Evolutionary conservation across 441 rosid genomes (phyloP), one percentile per base, ranked within the genome.

Genomic region (Croton setiger): DNA sequence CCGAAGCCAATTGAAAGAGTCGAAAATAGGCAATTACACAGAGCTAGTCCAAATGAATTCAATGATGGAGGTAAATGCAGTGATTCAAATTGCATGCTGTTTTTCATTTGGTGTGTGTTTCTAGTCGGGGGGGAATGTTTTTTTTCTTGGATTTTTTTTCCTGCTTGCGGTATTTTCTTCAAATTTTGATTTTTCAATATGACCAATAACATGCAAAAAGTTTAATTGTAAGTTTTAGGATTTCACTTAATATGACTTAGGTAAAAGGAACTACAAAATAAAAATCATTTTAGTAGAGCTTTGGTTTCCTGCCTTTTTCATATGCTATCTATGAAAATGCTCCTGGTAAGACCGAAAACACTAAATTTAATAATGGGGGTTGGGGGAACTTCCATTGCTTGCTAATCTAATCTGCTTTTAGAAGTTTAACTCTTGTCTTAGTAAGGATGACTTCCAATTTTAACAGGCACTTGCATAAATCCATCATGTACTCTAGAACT

Each of bases 51-150:
- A 51, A 76, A 73, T 63, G 86, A 80, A 60, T 65, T 80, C 58
- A 80, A 67, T 60, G 82, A 82, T 67, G 75, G 80, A 45, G 77
- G 92, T 82, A 79, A 71, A 74, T 74, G 41, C 55, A 60, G 57
- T 47, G 47, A 59, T 7, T 70, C 66, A 58, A 55, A 41, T 60
- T 23, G 41, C 27, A 39, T 47, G 51, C 58, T 35, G 45, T 44
- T 78, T 21, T 64, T 39, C 43, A 20, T 4, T 59, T 63, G 33
- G 13, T 70, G 37, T 33, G 12, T 55, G 2, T 37, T 71, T 58
- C 8, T 10, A 4, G 21, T 3, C 23, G 12, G 23, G 45, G 43
- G 45, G 4, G 23, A 2, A 41, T 23, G 15, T 27, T 0, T 36
- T 21, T 23, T 37, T n/a, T 21, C 44, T 18, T 37, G 36, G 10